These are phyloP conservation scores for Tricholomella constricta DNA, from an alignment of 768 basidiomycete species.

Conservation along the genomic window DNA sequence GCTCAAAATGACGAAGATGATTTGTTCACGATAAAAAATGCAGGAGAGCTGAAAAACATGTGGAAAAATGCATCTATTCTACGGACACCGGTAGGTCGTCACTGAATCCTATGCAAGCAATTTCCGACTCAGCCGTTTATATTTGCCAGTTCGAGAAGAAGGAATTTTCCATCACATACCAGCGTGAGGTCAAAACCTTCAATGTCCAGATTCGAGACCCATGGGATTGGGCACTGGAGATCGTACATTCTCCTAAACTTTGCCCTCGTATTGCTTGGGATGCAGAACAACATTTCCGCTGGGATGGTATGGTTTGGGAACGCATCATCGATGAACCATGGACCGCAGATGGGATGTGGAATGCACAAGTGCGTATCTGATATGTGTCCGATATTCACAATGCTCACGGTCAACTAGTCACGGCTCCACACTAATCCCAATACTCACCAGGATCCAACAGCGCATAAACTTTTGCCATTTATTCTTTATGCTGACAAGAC, in stretches of 20 bases:
- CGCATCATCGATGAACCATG: slow-evolving; percentile 18
- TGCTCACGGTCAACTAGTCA: too few relatives aligned
- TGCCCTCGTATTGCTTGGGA: slow-evolving; percentile 17
- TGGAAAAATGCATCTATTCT: slow-evolving; percentile 3
- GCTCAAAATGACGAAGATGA: not conserved
- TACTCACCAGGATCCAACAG: too few relatives aligned
- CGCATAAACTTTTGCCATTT: too few relatives aligned
- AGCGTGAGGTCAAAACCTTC: slow-evolving; percentile 2
- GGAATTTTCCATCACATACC: not conserved
- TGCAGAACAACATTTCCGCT: slow-evolving; percentile 9
- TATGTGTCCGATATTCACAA: too few relatives aligned
- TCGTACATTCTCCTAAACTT: slow-evolving; percentile 11
- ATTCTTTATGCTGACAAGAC: slow-evolving; percentile 48
- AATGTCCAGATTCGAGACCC: slow-evolving; percentile 8
- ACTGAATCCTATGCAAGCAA: not conserved
- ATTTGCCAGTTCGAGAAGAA: slow-evolving; percentile 9
- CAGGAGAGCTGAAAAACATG: not conserved
- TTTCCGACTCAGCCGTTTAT: too few relatives aligned
- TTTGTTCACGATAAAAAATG: not conserved
- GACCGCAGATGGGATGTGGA: slow-evolving; percentile 6
- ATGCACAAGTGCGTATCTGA: slow-evolving; percentile 21
- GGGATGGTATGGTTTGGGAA: slow-evolving; percentile 3
- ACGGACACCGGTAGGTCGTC: not conserved
- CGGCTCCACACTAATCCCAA: too few relatives aligned
- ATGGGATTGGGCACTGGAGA: slow-evolving; percentile 18